Conservation (phyloP, 495 filamentous ascomycete genomes). For the Glarea lozoyensis region DNA sequence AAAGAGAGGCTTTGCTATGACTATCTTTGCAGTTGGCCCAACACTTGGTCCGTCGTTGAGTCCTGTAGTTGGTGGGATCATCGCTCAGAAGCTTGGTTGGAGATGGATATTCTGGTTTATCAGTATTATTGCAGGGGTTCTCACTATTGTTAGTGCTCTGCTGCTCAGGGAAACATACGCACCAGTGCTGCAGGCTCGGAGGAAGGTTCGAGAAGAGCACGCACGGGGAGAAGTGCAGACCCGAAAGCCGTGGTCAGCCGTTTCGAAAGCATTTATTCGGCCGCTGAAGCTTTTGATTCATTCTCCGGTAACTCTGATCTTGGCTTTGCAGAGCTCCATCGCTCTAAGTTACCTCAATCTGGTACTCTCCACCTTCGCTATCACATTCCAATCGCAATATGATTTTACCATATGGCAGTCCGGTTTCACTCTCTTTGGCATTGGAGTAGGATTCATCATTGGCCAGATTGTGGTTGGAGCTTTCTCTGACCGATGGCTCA, state of each 20-base stretch:
- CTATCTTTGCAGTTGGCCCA: too few species aligned
- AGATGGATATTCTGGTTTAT: conserved; percentile 52
- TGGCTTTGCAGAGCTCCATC: conserved; percentile 50
- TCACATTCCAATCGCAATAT: conserved; percentile 52
- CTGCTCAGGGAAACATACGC: conserved; percentile 30
- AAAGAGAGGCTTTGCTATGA: too few species aligned
- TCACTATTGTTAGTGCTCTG: conserved; percentile 21
- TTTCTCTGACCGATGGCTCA: conserved; percentile 6
- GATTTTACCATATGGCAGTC: conserved; percentile 53
- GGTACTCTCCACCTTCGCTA: conserved; percentile 60
- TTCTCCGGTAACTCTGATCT: conserved; percentile 51
- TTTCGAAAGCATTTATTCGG: conserved; percentile 40
- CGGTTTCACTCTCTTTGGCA: conserved; percentile 58
- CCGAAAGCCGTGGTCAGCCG: conserved; percentile 33
- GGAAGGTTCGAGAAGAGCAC: conserved; percentile 35
- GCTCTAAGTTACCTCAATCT: conserved; percentile 63
- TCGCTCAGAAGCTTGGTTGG: conserved; percentile 51
- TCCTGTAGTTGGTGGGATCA: conserved; percentile 46
- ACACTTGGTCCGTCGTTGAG: conserved; percentile 64
- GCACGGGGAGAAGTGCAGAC: conserved; percentile 38
- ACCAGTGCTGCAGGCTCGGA: conserved; percentile 25
- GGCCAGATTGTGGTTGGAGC: conserved; percentile 29
- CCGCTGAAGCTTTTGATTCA: conserved; percentile 48
- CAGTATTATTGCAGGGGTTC: conserved; percentile 7
- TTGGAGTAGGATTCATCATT: conserved; percentile 50